Evolutionary conservation across 2,329 filamentous ascomycete genomes (phyloP).

Genomic region (Dothideomycetes sp.): DNA sequence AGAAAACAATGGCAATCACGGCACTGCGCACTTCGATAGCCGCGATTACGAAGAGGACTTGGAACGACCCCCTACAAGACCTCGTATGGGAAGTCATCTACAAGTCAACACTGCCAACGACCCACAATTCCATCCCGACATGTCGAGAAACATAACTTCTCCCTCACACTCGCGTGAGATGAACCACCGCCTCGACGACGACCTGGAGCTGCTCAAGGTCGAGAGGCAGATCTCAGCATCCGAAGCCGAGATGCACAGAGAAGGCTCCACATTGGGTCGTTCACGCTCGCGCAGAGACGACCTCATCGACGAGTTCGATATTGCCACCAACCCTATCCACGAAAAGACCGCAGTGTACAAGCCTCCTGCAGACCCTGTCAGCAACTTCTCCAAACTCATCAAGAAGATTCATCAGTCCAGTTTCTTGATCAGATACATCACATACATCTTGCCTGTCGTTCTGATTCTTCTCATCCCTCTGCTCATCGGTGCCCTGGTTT

Average conservation of each 20-base stretch:
- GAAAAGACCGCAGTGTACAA: constrained; percentile 57
- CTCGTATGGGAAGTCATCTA: constrained; percentile 32
- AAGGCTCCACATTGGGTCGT: constrained; percentile 39
- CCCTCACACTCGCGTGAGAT: constrained; percentile 51
- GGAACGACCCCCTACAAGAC: constrained; percentile 1
- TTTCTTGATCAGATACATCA: constrained; percentile 59
- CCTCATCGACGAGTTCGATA: constrained; percentile 57
- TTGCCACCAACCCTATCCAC: constrained; percentile 59
- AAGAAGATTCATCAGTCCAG: constrained; percentile 57
- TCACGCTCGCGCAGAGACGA: constrained; percentile 46
- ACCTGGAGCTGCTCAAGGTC: constrained; percentile 54
- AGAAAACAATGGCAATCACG: constrained; percentile 15
- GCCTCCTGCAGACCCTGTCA: constrained; percentile 54
- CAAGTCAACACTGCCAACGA: constrained; percentile 39
- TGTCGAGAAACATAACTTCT: constrained; percentile 30
- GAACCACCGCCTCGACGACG: constrained; percentile 54
- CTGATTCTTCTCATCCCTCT: constrained; percentile 58
- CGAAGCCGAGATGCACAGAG: constrained; percentile 29
- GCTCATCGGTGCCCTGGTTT: constrained; percentile 52
- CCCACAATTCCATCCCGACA: constrained; percentile 22
- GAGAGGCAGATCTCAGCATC: constrained; percentile 49
- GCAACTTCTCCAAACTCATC: constrained; percentile 53
- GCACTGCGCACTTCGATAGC: constrained; percentile 14
- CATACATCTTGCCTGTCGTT: constrained; percentile 59
- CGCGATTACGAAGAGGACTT: constrained; percentile 2